These are phyloP conservation scores for Aquilaria yunnanensis DNA, from an alignment of 345 rosid genomes.

Conservation along the genomic window DNA sequence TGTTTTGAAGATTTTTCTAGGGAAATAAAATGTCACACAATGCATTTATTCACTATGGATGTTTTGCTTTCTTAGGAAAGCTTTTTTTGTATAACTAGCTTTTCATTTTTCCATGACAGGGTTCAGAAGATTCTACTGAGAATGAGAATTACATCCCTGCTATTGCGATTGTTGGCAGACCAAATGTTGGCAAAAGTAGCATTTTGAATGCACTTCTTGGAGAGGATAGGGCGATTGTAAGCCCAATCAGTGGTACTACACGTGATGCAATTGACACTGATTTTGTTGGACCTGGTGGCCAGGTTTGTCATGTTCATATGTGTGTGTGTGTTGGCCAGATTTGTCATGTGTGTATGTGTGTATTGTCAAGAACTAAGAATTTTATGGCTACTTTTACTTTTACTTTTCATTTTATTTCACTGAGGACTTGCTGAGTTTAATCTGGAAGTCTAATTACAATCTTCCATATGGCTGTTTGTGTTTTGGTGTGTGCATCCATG, in stretches of 20 bases:
- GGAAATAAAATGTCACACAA: no score
- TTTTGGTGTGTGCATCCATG: no score
- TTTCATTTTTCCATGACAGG: slow-evolving; percentile 24
- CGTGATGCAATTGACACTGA: slow-evolving; percentile 99
- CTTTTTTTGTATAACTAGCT: no score
- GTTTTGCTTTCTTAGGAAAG: no score
- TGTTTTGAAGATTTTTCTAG: no score
- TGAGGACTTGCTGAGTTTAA: no score
- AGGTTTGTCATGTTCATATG: slow-evolving; percentile 39
- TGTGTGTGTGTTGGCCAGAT: slow-evolving; percentile 1
- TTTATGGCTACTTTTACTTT: no score
- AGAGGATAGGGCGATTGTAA: slow-evolving; percentile 95
- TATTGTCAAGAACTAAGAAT: not conserved
- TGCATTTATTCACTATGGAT: no score
- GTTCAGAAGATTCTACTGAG: slow-evolving; percentile 34
- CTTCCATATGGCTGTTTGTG: no score
- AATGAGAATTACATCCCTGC: slow-evolving; percentile 75
- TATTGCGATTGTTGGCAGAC: slow-evolving; percentile 91
- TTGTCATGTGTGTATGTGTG: not conserved
- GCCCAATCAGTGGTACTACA: slow-evolving; percentile 97
- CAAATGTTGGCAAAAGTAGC: slow-evolving; percentile 98
- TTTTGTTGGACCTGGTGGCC: slow-evolving; percentile 77
- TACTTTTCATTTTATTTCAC: no score
- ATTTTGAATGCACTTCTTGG: slow-evolving; percentile 93
- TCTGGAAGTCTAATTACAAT: no score